Evolutionary conservation across 257 asterid genomes (phyloP).

Genomic region (Mitragyna speciosa): DNA sequence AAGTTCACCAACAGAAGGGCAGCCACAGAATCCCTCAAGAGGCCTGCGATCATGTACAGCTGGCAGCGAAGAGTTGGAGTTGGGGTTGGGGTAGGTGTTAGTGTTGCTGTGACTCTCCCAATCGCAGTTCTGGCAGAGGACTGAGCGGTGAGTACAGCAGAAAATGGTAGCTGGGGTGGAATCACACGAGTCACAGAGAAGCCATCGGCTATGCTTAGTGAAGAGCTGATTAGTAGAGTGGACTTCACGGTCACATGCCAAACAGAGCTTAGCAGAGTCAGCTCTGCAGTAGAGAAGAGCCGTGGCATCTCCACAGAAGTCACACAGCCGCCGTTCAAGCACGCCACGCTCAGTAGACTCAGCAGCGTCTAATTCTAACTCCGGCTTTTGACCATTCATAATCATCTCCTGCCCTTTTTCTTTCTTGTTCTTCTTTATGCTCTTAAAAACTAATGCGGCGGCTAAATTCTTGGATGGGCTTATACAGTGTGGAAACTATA

Average conservation of each 20-base stretch:
- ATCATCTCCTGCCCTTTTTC: not conserved
- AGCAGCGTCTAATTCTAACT: not conserved
- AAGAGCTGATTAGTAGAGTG: constrained; percentile 89
- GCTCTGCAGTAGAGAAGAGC: constrained; percentile 88
- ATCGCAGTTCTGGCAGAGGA: constrained; percentile 91
- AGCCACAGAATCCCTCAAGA: constrained; percentile 74
- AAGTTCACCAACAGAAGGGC: constrained; percentile 64
- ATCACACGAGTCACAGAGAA: constrained; percentile 74
- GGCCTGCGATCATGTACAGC: constrained; percentile 74
- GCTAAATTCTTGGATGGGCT: not conserved
- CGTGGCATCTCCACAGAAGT: constrained; percentile 62
- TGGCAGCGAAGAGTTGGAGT: constrained; percentile 17
- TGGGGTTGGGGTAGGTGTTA: too few relatives aligned
- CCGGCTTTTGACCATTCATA: not conserved
- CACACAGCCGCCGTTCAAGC: constrained; percentile 46
- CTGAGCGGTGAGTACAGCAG: constrained; percentile 60
- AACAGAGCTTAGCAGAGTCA: constrained; percentile 86
- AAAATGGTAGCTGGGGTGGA: constrained; percentile 74
- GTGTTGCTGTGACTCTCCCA: constrained; percentile 70
- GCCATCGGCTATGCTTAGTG: constrained; percentile 70
- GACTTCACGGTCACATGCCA: constrained; percentile 75
- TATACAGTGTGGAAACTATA: not conserved
- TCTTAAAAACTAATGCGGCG: too few relatives aligned
- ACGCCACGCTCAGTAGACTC: not conserved
- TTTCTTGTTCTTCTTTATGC: too few relatives aligned